phyloP scores from a whole-genome alignment of 805 yeast species.

The Komagataella ulmi region DNA sequence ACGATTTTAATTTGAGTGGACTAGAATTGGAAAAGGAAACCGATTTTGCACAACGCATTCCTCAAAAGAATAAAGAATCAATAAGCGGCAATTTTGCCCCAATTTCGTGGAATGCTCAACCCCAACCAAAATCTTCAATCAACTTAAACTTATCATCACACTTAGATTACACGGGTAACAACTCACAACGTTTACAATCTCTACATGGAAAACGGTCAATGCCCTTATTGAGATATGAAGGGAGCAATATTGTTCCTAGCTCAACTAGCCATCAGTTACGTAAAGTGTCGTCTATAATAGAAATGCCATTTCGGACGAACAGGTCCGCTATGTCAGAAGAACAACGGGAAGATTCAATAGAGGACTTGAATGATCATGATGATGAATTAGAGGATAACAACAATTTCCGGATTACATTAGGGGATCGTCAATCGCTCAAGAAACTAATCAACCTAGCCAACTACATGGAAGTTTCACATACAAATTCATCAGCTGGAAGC shows the following conservation, averaged over 20 bases:
- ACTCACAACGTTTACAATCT: background rate
- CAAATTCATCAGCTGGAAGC: conserved; percentile 1
- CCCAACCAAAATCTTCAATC: background rate
- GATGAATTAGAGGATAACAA: conserved; percentile 11
- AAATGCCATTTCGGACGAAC: background rate
- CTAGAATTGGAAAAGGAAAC: conserved; percentile 2
- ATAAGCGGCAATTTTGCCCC: background rate
- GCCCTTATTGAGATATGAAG: background rate
- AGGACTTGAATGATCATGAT: conserved; percentile 8
- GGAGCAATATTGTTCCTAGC: background rate
- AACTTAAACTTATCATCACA: background rate
- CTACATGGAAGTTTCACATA: conserved; percentile 5
- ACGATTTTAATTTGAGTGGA: conserved; percentile 4
- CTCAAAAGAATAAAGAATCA: background rate
- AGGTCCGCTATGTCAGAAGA: background rate
- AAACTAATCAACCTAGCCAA: conserved; percentile 5
- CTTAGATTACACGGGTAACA: background rate
- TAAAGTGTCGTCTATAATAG: conserved; percentile 1
- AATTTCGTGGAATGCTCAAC: background rate
- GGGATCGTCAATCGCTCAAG: conserved; percentile 5
- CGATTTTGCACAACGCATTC: background rate
- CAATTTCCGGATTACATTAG: conserved; percentile 4
- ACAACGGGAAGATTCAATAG: background rate
- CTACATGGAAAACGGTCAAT: background rate
- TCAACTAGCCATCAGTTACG: background rate